Evolutionary conservation across 257 asterid species (phyloP).

Genomic region (Gardenia jasminoides): DNA sequence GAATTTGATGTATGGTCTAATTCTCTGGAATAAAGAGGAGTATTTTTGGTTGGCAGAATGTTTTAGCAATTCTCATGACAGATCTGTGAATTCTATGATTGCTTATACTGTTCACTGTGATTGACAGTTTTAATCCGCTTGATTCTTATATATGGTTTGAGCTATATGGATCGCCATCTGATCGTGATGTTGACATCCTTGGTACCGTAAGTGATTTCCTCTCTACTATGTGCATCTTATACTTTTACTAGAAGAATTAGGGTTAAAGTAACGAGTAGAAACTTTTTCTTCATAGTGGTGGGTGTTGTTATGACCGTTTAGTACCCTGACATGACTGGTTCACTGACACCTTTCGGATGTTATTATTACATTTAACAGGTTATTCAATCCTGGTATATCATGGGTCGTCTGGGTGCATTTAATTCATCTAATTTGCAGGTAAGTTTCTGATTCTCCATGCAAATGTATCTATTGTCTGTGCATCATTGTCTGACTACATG

Average conservation of each 20-base stretch:
- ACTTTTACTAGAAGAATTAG: not conserved
- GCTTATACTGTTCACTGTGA: slow-evolving; percentile 15
- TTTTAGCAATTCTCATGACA: not conserved
- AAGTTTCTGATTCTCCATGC: not conserved
- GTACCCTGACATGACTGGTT: not conserved
- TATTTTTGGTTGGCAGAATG: not conserved
- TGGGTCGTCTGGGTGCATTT: slow-evolving; percentile 95
- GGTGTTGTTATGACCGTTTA: not conserved
- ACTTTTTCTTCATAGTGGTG: not conserved
- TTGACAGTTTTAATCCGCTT: slow-evolving; percentile 84
- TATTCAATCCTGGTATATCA: slow-evolving; percentile 92
- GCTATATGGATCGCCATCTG: slow-evolving; percentile 85
- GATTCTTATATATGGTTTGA: slow-evolving; percentile 95
- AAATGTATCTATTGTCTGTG: not conserved
- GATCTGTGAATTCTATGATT: slow-evolving; percentile 6
- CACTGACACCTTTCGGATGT: not conserved
- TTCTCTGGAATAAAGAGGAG: not conserved
- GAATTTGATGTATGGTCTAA: not conserved
- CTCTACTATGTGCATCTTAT: slow-evolving; percentile 15
- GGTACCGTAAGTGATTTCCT: slow-evolving; percentile 72
- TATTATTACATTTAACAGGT: slow-evolving; percentile 45
- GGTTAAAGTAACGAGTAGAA: not conserved
- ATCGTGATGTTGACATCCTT: slow-evolving; percentile 88
- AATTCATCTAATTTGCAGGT: slow-evolving; percentile 92
- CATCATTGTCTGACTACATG: too few species aligned